These are phyloP conservation scores for Populus hybrid DNA, from an alignment of 441 rosid genomes.

Conservation along the genomic window DNA sequence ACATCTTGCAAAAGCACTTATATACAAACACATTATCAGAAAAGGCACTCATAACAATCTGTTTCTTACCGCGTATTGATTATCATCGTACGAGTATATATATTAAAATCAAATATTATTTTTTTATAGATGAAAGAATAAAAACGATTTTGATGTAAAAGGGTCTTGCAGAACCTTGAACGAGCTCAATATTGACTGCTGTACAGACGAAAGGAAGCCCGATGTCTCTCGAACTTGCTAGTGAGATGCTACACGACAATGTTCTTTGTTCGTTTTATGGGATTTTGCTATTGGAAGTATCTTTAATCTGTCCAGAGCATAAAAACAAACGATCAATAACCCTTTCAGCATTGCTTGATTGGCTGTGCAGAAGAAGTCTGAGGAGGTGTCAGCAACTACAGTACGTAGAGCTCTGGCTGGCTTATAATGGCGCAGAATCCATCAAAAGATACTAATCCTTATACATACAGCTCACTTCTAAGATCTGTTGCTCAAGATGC, in stretches of 20 bases:
- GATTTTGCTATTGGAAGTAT: neutral
- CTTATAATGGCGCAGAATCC: conserved; percentile 16
- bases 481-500: conserved; percentile 28
- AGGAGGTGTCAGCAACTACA: conserved; percentile 14
- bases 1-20: no score
- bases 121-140: no score
- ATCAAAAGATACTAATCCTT: neutral
- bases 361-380: neutral
- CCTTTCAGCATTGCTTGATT: neutral
- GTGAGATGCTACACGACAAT: neutral
- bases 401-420: conserved; percentile 6
- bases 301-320: neutral
- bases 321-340: neutral
- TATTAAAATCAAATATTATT: no score
- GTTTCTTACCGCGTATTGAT: no score
- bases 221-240: neutral
- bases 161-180: no score
- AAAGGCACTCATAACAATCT: no score
- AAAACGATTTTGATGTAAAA: no score
- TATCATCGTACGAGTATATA: no score
- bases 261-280: neutral
- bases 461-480: conserved; percentile 31
- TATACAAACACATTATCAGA: no score
- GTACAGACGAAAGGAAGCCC: neutral
- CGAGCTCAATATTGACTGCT: no score